Conservation (phyloP, 768 basidiomycete species). For the Pluteus cervinus region DNA sequence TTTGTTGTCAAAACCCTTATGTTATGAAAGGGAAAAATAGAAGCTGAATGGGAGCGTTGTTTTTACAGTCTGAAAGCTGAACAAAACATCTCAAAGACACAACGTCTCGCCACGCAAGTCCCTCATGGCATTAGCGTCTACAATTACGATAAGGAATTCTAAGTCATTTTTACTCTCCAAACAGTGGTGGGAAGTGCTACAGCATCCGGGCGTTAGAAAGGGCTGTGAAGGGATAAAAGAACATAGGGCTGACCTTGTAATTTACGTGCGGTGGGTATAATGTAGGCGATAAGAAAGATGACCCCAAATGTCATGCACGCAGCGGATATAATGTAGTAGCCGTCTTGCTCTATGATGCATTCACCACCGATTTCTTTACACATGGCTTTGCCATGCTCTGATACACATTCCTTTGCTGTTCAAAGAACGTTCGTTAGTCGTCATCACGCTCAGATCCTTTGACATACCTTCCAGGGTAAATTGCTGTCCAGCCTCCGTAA, state of each 20-base stretch:
- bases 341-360: constrained; percentile 84
- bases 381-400: constrained; percentile 79
- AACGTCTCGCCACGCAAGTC: no score
- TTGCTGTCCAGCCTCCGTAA: constrained; percentile 50
- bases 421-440: not conserved
- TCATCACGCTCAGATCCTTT: not conserved
- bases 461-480: constrained; percentile 49
- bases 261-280: constrained; percentile 77
- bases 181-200: constrained; percentile 62
- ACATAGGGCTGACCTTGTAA: constrained; percentile 70
- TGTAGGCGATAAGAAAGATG: constrained; percentile 64
- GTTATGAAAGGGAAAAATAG: no score
- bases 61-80: no score
- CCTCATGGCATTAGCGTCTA: no score
- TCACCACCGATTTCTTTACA: constrained; percentile 73
- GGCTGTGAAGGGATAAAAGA: constrained; percentile 1
- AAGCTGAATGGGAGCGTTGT: no score
- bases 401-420: constrained; percentile 82
- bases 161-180: constrained; percentile 64
- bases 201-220: constrained; percentile 10
- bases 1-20: no score
- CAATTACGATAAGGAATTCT: no score
- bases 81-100: no score
- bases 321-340: constrained; percentile 81
- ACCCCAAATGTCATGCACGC: constrained; percentile 80